These are phyloP conservation scores for Aureobasidium uvarum DNA, from an alignment of 2,329 filamentous ascomycete genomes.

Conservation along the genomic window DNA sequence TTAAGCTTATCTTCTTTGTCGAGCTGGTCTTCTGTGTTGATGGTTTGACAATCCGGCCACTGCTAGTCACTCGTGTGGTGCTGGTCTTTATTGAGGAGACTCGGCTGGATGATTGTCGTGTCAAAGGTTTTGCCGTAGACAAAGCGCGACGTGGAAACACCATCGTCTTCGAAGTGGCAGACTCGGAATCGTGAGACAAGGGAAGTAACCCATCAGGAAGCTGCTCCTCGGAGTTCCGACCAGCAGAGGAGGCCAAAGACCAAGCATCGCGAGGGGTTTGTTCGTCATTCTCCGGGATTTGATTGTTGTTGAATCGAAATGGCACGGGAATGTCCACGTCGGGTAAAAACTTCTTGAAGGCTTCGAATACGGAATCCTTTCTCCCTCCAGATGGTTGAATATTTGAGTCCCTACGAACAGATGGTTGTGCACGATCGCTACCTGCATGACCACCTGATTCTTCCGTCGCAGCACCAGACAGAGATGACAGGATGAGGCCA, in stretches of 20 bases:
- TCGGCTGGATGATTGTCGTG: background rate
- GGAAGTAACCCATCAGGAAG: background rate
- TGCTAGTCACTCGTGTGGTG: background rate
- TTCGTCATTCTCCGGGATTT: background rate
- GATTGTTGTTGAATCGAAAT: background rate
- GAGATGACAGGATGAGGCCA: constrained; percentile 1
- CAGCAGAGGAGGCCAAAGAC: background rate
- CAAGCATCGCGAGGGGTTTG: background rate
- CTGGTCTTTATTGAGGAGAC: background rate
- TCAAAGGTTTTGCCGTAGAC: background rate
- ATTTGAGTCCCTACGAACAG: background rate
- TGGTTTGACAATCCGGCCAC: background rate
- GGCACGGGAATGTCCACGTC: background rate
- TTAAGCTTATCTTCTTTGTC: background rate
- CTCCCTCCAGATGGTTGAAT: background rate
- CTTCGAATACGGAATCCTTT: background rate
- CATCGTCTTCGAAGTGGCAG: background rate
- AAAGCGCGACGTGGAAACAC: background rate
- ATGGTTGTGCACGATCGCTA: background rate
- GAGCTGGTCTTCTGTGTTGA: background rate
- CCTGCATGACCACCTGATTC: background rate
- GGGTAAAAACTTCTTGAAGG: background rate
- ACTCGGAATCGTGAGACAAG: background rate
- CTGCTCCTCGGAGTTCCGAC: background rate
- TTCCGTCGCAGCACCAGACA: background rate